Base-by-base conservation (phyloP, 768 basidiomycete genomes). In the Boletus speciosus region DNA sequence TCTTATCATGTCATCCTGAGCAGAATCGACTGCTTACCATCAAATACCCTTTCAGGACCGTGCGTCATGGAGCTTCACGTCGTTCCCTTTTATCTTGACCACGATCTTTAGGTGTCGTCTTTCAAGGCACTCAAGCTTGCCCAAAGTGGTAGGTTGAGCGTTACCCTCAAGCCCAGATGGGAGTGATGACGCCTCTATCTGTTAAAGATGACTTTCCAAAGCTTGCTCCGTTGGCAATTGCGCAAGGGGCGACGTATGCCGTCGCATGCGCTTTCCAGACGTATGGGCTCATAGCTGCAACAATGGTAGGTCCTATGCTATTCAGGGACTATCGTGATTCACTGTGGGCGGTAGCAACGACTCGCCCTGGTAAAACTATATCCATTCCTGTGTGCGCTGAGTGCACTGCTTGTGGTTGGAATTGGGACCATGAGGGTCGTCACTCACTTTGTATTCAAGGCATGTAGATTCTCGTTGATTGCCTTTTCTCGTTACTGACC, bases 381-480 rank as follows among this genome's bases (percentile, higher is more conserved):
- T 64, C 78, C 85, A 1, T 75, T 78, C 45, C 61, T 82, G 16
- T 79, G 81, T 2, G 68, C 73, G 0, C 55, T 79, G 3, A 77
- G 76, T 6, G 65, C 79, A 19, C 64, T 85, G 44, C 62, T 84
- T 2, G 71, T 85, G 23, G 59, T 78, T 6, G 86, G 71, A 0
- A 69, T 79, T 4, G 81, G 79, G 7, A 57, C 90, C 38, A 61
- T 85, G 57, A 76, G 81, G 29, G 71, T 82, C 9, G 67, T 91
- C 8, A 73, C 81, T 1, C 89, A 92, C 62, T 90, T 89, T 59
- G 74, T 74, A 0, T 76, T 77, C 73, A 90, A 89, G 80, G 88
- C 81, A 39, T 23, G 71, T 62, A 0, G 37, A 23, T 29, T n/a
- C 10, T 21, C 10, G 4, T 10, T 32, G 42, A 9, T 51, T 12